Conservation (phyloP, 345 rosid genomes). For the Carallia pectinifolia region DNA sequence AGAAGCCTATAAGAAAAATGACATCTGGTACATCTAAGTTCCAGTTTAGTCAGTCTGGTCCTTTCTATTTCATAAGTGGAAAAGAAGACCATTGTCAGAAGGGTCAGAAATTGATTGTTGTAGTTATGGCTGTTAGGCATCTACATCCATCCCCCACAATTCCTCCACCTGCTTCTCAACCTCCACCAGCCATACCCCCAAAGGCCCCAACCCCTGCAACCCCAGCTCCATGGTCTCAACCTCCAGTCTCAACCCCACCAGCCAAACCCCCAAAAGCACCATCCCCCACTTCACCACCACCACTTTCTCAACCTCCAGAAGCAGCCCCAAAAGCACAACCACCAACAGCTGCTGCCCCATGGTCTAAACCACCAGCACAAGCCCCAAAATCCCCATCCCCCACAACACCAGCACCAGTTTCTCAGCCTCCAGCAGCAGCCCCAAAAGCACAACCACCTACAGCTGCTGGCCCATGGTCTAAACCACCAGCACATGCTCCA, state of each 20-base stretch:
- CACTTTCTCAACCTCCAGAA: conserved; percentile 12
- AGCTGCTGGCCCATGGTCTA: not conserved
- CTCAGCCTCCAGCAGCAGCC: conserved; percentile 8
- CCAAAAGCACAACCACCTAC: conserved; percentile 16
- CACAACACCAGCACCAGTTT: not conserved
- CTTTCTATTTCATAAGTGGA: conserved; percentile 61
- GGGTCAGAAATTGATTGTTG: conserved; percentile 54
- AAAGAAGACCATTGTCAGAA: conserved; percentile 42
- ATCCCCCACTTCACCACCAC: conserved; percentile 11
- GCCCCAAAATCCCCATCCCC: conserved; percentile 18
- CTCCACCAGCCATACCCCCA: not conserved
- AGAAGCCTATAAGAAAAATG: conserved; percentile 33
- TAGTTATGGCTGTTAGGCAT: conserved; percentile 39
- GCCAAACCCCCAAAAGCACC: conserved; percentile 3
- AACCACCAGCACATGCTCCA: not conserved
- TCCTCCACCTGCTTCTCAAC: not conserved
- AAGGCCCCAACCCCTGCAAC: conserved; percentile 4
- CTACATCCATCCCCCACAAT: not conserved
- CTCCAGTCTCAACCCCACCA: conserved; percentile 1
- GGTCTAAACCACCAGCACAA: not conserved
- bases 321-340: conserved; percentile 12
- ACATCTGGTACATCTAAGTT: conserved; percentile 37
- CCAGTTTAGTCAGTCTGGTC: conserved; percentile 44
- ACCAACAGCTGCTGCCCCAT: conserved; percentile 2
- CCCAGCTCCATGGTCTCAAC: not conserved